Evolutionary conservation across 176 grass and related monocot species (phyloP), one percentile per base, ranked within the genome.

Genomic region (Paspalum notatum): DNA sequence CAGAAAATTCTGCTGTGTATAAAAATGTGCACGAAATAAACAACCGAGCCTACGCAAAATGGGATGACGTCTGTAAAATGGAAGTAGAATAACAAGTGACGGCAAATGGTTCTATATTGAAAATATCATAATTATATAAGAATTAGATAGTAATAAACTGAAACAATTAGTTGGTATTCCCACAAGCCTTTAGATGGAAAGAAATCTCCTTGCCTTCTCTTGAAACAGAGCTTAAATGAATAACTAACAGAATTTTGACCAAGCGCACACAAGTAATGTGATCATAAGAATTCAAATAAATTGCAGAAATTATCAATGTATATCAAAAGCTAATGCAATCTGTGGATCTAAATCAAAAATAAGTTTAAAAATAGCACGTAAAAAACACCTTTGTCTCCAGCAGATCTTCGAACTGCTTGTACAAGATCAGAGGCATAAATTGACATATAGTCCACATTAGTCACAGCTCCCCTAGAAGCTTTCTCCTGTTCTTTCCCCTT

Each of bases 361-460:
- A 2, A 11, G 47, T 49, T 43, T 12, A 4, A 93, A 60, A 37
- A 75, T 39, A 87, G 20, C 41, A 76, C 46, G 66, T 57, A 32
- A 75, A 54, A 75, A 66, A 20, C 61, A 98, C 95, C 90, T 91
- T 80, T 91, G 63, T 88, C 81, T 86, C 86, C 92, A 78, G 92
- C 84, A 89, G 92, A 91, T 80, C 80, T 98, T 78, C 90, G 86
- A 87, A 98, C 95, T 64, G 86, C 90, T 82, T 83, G 58, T 46
- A 95, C 92, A 68, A 98, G 95, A 85, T 93, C 75, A 25, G 88
- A 93, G 85, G 88, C 90, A 80, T 98, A 98, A 86, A 95, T 72
- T 84, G 88, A 80, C 95, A 98, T 98, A 67, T 98, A 98, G 62
- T 98, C 92, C n/a, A 95, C 88, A 66, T 80, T 89, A 71, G 12